Base-by-base conservation (phyloP, 768 basidiomycete species). In the Pleurotus pulmonarius region DNA sequence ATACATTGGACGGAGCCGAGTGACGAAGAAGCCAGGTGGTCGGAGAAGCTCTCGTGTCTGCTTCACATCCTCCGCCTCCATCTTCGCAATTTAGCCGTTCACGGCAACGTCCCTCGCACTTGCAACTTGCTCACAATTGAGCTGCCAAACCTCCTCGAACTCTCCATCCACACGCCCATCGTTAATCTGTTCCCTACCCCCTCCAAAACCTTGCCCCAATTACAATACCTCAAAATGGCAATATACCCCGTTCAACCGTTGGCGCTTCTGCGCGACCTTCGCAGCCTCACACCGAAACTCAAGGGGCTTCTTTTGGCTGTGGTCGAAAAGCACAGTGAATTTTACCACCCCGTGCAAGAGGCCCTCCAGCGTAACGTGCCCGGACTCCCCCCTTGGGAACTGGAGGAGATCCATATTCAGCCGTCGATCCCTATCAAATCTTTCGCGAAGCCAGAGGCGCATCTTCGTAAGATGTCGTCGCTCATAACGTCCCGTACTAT, bases 1-100 rank as follows among this genome's bases (percentile, higher is more conserved):
- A 4, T 44, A 15, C 5, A 49, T 18, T 26, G 63, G 59, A 9
- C 56, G 58, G 46, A 45, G 44, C 13, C 62, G 55, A n/a, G 61
- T 54, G 13, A 59, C 48, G 49, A 62, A 20, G 53, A 65, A 63
- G n/a, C 29, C 55, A 22, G 57, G 56, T 25, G 65, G 65, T 4
- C 58, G 60, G 47, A 24, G 47, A 12, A 60, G 58, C 20, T 1
- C 26, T 48, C 4, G 22, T 63, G 13, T 12, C 37, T 52, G 20
- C 37, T 52, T 5, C 34, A 4, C 16, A 52, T 40, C 16, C 37
- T 52, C 6, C 37, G 18, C 9, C 49, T 11, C 15, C 12, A 3
- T 9, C 49, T 52, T 25, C 49, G 38, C 5, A 40, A 20, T 38
- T 39, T 52, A 22, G 22, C 49, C 9, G 22, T 52, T 24, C 49